These are phyloP conservation scores for Tarenaya hassleriana DNA, from an alignment of 345 rosid species.

Conservation along the genomic window DNA sequence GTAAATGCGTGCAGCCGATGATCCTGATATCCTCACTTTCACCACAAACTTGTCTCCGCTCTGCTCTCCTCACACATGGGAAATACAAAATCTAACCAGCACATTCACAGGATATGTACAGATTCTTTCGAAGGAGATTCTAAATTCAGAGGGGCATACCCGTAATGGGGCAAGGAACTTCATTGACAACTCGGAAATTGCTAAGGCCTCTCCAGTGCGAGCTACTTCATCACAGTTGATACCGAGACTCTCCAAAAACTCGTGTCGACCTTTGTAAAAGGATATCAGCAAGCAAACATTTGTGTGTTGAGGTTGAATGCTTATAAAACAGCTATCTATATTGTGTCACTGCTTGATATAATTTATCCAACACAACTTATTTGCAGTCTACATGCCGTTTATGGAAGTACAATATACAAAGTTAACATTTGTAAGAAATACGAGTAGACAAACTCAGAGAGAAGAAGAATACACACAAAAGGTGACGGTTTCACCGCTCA, in stretches of 20 bases:
- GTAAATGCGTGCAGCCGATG: constrained; percentile 71
- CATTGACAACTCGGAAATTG: constrained; percentile 62
- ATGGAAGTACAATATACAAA: too few relatives aligned
- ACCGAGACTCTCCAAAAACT: constrained; percentile 64
- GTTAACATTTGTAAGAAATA: too few relatives aligned
- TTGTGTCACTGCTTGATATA: too few relatives aligned
- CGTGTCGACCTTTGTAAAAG: constrained; percentile 59
- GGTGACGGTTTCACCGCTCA: too few relatives aligned
- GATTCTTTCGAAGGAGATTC: not conserved
- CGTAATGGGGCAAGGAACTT: constrained; percentile 74
- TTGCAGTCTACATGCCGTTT: too few relatives aligned
- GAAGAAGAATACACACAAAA: too few relatives aligned
- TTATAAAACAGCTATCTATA: too few relatives aligned
- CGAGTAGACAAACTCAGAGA: too few relatives aligned
- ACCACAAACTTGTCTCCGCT: constrained; percentile 69
- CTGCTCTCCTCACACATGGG: constrained; percentile 34
- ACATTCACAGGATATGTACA: not conserved
- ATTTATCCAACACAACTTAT: too few relatives aligned
- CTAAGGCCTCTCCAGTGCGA: constrained; percentile 59
- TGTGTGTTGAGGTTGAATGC: too few relatives aligned
- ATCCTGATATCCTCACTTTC: constrained; percentile 55
- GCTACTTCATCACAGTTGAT: constrained; percentile 65
- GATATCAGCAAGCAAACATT: constrained; percentile 2
- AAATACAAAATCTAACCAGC: constrained; percentile 6
- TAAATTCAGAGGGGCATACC: constrained; percentile 30